These are phyloP conservation scores for Onygenales sp. DNA, from an alignment of 2,329 filamentous ascomycete genomes.

Conservation along the genomic window DNA sequence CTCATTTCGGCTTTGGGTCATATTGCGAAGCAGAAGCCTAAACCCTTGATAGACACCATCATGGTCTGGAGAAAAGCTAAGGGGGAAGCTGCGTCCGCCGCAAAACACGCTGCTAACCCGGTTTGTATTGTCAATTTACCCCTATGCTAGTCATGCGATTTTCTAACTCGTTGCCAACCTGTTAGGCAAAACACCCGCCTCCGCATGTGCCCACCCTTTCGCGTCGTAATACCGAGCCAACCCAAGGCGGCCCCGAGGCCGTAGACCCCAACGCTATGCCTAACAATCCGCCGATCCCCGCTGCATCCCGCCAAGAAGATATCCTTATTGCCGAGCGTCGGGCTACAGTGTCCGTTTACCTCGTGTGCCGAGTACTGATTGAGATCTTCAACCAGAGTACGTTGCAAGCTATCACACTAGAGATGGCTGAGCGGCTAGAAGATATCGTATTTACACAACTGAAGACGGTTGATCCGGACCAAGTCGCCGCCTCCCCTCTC, in stretches of 20 bases:
- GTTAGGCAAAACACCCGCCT: conserved; percentile 24
- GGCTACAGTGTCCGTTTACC: conserved; percentile 90
- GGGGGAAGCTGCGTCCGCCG: conserved; percentile 73
- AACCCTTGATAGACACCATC: conserved; percentile 89
- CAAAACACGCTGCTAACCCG: conserved; percentile 35
- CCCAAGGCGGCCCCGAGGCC: conserved; percentile 37
- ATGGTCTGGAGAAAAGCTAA: conserved; percentile 98
- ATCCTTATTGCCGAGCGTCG: conserved; percentile 75
- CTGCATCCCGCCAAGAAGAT: conserved; percentile 53
- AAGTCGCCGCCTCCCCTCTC: conserved; percentile 59
- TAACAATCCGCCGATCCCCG: conserved; percentile 17
- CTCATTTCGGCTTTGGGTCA: conserved; percentile 87
- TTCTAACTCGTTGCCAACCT: conserved; percentile 1
- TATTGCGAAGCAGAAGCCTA: conserved; percentile 88
- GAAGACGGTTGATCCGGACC: conserved; percentile 76
- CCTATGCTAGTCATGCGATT: background rate
- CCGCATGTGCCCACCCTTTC: conserved; percentile 41
- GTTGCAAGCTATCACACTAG: conserved; percentile 68
- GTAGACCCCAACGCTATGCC: conserved; percentile 19
- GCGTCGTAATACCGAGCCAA: conserved; percentile 66
- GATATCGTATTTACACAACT: conserved; percentile 95
- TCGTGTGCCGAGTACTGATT: conserved; percentile 84
- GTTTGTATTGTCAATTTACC: conserved; percentile 14
- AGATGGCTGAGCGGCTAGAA: conserved; percentile 91
- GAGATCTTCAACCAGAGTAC: conserved; percentile 90